A percentile compares a stretch with the other conserved stretches of the same genome.
Evolutionary conservation across 1,284 basidiomycete species (phyloP).

Genomic region (Ustilago hordei): DNA sequence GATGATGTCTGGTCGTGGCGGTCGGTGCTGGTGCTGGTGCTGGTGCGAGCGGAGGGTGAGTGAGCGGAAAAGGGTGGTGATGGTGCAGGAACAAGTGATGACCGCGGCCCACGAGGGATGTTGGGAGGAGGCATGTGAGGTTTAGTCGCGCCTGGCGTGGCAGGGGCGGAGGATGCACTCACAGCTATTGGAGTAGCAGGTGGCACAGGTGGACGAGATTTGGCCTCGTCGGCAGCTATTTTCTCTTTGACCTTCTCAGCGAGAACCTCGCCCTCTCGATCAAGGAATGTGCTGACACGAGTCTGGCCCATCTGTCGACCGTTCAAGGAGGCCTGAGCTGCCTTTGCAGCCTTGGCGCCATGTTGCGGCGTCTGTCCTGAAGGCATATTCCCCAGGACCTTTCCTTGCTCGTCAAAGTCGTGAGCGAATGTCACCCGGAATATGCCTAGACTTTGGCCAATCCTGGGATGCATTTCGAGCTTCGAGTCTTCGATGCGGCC

Average conservation of each 20-base stretch:
- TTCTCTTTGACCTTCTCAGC: conserved; percentile 33
- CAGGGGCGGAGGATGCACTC: conserved; percentile 20
- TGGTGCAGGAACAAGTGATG: conserved; percentile 8
- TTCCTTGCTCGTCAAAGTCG: conserved; percentile 60
- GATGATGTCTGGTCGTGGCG: conserved; percentile 6
- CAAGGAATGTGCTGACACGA: conserved; percentile 28
- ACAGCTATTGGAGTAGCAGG: conserved; percentile 4
- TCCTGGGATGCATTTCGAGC: conserved; percentile 82
- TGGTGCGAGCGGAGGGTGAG: conserved; percentile 13
- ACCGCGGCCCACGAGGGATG: conserved; percentile 27
- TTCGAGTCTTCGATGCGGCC: conserved; percentile 81
- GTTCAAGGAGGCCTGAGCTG: conserved; percentile 35
- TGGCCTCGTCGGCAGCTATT: conserved; percentile 26
- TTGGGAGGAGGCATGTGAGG: conserved; percentile 37
- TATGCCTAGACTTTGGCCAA: conserved; percentile 85
- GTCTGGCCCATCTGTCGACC: conserved; percentile 31
- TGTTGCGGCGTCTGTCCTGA: conserved; percentile 34
- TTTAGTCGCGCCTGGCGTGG: conserved; percentile 23
- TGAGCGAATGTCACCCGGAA: conserved; percentile 79
- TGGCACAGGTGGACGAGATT: conserved; percentile 14
- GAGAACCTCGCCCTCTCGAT: conserved; percentile 34
- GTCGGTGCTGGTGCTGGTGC: conserved; percentile 1
- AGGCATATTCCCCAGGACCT: conserved; percentile 6
- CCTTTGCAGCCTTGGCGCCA: conserved; percentile 44
- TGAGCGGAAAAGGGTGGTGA: conserved; percentile 1